Percentiles rank a stretch among this genome's conserved stretches.
phyloP scores from a whole-genome alignment of 2,329 filamentous ascomycete species.

The Periconia sp. region DNA sequence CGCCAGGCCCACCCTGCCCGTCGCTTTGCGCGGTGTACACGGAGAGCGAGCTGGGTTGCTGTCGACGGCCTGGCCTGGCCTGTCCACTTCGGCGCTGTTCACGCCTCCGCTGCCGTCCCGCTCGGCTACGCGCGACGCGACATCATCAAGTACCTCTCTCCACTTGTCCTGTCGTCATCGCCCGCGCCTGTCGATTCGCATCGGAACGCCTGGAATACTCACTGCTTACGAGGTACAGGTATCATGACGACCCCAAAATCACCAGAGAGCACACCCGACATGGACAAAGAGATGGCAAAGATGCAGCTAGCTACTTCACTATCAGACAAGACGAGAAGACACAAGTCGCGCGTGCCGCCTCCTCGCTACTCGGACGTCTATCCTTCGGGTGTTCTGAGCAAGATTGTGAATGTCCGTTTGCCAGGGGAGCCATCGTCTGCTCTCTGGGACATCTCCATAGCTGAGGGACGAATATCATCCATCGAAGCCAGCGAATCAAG shows the following conservation, averaged over 20 bases:
- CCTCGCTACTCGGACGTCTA: slow-evolving; percentile 18
- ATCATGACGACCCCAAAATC: slow-evolving; percentile 25
- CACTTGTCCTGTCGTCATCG: neutral
- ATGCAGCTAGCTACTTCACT: slow-evolving; percentile 25
- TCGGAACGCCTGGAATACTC: no score
- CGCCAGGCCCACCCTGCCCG: neutral
- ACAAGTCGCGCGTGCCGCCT: slow-evolving; percentile 11
- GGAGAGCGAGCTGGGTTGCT: no score
- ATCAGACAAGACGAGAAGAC: slow-evolving; percentile 6
- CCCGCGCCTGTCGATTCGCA: no score
- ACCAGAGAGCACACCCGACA: slow-evolving; percentile 36
- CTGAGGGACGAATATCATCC: slow-evolving; percentile 40
- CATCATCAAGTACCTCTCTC: slow-evolving; percentile 5
- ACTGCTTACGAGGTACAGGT: no score
- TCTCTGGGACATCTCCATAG: slow-evolving; percentile 47
- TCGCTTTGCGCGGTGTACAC: neutral
- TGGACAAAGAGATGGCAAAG: slow-evolving; percentile 39
- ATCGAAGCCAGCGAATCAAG: slow-evolving; percentile 36
- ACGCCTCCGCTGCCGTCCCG: no score
- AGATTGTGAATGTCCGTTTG: slow-evolving; percentile 43
- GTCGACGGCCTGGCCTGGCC: slow-evolving; percentile 1
- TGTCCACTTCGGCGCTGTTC: no score
- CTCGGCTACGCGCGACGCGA: slow-evolving; percentile 14
- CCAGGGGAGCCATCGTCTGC: slow-evolving; percentile 34
- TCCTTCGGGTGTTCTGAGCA: slow-evolving; percentile 24